Evolutionary conservation across 2,329 filamentous ascomycete species (phyloP).

Genomic region (Monosporascus ibericus): DNA sequence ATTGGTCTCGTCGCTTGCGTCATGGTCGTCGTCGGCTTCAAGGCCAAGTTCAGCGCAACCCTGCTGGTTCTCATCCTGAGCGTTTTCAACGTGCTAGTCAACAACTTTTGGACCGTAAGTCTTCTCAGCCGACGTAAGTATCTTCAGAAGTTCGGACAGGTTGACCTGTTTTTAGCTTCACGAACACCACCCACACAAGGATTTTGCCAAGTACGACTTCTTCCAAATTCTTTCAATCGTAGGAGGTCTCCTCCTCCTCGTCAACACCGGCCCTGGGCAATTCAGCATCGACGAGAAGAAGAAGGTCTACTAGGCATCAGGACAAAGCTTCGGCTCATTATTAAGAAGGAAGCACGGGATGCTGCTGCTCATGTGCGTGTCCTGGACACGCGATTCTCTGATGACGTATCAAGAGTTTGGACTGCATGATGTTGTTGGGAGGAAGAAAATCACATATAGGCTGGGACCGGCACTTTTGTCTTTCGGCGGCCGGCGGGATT

Average conservation of each 20-base stretch:
- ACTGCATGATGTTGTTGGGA: background rate
- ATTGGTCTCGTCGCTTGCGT: slow-evolving; percentile 87
- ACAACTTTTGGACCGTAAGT: slow-evolving; percentile 99
- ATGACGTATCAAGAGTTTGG: background rate
- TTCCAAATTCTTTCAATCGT: slow-evolving; percentile 99
- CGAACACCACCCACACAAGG: slow-evolving; percentile 97
- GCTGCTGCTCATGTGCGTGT: background rate
- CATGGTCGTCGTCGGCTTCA: slow-evolving; percentile 99
- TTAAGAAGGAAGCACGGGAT: background rate
- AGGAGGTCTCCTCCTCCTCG: slow-evolving; percentile 87
- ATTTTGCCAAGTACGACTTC: slow-evolving; percentile 99
- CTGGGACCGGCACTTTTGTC: background rate
- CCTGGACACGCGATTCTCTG: background rate
- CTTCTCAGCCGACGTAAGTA: background rate
- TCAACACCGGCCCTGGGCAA: slow-evolving; percentile 97
- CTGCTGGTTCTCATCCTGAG: slow-evolving; percentile 92
- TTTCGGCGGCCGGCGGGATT: background rate
- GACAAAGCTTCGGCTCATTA: background rate
- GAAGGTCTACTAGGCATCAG: slow-evolving; percentile 78
- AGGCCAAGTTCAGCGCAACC: slow-evolving; percentile 97
- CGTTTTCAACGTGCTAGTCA: slow-evolving; percentile 93
- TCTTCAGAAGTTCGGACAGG: slow-evolving; percentile 2
- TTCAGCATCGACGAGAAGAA: slow-evolving; percentile 99
- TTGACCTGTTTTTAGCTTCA: slow-evolving; percentile 61
- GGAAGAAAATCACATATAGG: background rate